A percentile compares a stretch with the other conserved stretches of the same genome.
phyloP scores from a whole-genome alignment of 495 filamentous ascomycete species.

The Talaromyces nanjingensis region DNA sequence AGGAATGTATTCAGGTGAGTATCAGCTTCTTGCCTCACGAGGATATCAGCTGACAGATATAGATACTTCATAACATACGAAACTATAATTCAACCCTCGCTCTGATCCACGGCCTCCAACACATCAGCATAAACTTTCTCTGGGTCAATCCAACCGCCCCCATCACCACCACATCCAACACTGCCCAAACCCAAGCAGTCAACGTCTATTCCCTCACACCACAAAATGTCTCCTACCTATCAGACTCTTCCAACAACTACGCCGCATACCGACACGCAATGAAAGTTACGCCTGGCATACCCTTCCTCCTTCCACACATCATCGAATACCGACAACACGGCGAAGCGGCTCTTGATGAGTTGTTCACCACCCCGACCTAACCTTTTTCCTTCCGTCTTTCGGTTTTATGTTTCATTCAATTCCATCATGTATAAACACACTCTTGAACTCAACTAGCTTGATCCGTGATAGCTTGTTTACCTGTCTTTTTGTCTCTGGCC shows the following conservation, averaged over 20 bases:
- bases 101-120: conserved; percentile 27
- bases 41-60: background rate
- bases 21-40: background rate
- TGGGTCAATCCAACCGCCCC: conserved; percentile 12
- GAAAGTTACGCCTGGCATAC: conserved; percentile 26
- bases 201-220: conserved; percentile 18
- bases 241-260: conserved; percentile 26
- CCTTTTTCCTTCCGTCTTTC: background rate
- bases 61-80: conserved; percentile 19
- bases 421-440: background rate
- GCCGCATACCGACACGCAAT: conserved; percentile 30
- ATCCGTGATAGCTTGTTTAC: conserved; percentile 1
- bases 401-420: background rate
- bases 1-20: conserved; percentile 30
- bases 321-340: conserved; percentile 28
- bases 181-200: background rate
- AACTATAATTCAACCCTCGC: conserved; percentile 20
- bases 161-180: background rate
- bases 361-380: conserved; percentile 15
- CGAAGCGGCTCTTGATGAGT: conserved; percentile 20
- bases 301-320: conserved; percentile 34
- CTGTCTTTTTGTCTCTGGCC: background rate
- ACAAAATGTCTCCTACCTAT: conserved; percentile 18
- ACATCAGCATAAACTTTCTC: conserved; percentile 23
- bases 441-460: conserved; percentile 5